Conservation (phyloP, 2,329 filamentous ascomycete species). For the Fusarium torulosum region DNA sequence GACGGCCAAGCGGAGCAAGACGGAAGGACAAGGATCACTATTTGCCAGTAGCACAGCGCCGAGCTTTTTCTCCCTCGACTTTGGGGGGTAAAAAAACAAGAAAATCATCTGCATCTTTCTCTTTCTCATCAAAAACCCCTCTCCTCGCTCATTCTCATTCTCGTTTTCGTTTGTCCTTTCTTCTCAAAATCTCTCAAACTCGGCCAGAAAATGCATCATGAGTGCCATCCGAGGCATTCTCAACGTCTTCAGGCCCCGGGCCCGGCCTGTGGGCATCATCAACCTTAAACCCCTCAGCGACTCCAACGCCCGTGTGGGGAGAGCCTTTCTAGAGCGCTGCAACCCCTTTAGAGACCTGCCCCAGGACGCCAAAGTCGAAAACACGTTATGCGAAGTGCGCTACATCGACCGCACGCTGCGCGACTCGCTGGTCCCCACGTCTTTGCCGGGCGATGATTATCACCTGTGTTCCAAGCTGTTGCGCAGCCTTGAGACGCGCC, state of each 20-base stretch:
- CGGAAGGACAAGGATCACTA: slow-evolving; percentile 29
- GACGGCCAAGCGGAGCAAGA: slow-evolving; percentile 30
- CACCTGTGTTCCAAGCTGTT: slow-evolving; percentile 21
- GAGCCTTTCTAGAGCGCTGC: slow-evolving; percentile 32
- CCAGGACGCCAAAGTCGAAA: slow-evolving; percentile 23
- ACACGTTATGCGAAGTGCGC: slow-evolving; percentile 30
- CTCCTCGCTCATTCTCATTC: neutral
- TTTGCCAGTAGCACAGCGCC: slow-evolving; percentile 2
- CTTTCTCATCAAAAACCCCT: slow-evolving; percentile 2
- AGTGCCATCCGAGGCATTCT: slow-evolving; percentile 32
- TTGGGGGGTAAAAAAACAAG: slow-evolving; percentile 30
- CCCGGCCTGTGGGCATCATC: slow-evolving; percentile 6
- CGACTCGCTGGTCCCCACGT: slow-evolving; percentile 26
- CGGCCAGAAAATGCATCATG: slow-evolving; percentile 36
- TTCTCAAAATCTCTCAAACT: neutral
- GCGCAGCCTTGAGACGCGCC: slow-evolving; percentile 29
- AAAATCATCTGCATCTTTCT: slow-evolving; percentile 4
- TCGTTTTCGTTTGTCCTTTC: neutral
- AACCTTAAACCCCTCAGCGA: slow-evolving; percentile 19
- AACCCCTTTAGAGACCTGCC: slow-evolving; percentile 31
- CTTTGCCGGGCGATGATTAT: slow-evolving; percentile 31
- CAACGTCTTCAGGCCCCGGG: slow-evolving; percentile 27
- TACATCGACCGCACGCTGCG: slow-evolving; percentile 29
- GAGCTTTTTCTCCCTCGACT: slow-evolving; percentile 19
- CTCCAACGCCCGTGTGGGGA: slow-evolving; percentile 14